Evolutionary conservation across 805 yeast genomes (phyloP).

Genomic region (Candida maesae): DNA sequence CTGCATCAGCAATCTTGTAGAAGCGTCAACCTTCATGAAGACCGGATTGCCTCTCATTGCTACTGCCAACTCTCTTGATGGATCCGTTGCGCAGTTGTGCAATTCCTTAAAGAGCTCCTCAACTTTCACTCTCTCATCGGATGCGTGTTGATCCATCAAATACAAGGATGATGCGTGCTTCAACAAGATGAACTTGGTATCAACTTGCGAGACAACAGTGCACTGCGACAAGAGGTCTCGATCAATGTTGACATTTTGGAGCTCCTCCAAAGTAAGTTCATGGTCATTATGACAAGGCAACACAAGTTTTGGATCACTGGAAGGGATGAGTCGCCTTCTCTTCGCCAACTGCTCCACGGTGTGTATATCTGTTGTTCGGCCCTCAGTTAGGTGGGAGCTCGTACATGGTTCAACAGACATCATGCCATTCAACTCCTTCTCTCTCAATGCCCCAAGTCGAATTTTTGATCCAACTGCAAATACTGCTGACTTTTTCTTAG

Average conservation of each 20-base stretch:
- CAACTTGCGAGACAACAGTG: conserved; percentile 54
- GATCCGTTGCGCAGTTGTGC: conserved; percentile 28
- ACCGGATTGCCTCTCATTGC: conserved; percentile 8
- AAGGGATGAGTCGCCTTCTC: conserved; percentile 8
- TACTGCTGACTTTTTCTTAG: not conserved
- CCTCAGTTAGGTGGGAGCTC: not conserved
- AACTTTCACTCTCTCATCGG: conserved; percentile 68
- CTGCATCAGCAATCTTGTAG: conserved; percentile 33
- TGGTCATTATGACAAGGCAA: not conserved
- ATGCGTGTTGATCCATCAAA: conserved; percentile 79
- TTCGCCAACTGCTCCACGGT: conserved; percentile 7
- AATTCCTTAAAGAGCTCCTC: conserved; percentile 46
- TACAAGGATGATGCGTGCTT: conserved; percentile 30
- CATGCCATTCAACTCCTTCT: conserved; percentile 14
- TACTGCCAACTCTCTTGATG: conserved; percentile 16
- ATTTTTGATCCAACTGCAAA: conserved; percentile 4
- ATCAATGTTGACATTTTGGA: conserved; percentile 6
- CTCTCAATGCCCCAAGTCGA: conserved; percentile 12
- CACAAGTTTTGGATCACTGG: no score
- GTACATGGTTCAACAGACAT: not conserved
- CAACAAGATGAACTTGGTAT: conserved; percentile 57
- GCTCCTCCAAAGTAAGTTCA: conserved; percentile 7
- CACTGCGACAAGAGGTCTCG: conserved; percentile 24
- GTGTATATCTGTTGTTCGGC: not conserved
- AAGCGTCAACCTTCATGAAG: conserved; percentile 20